Evolutionary conservation across 257 asterid species (phyloP).

Genomic region (Nicotiana paniculata): DNA sequence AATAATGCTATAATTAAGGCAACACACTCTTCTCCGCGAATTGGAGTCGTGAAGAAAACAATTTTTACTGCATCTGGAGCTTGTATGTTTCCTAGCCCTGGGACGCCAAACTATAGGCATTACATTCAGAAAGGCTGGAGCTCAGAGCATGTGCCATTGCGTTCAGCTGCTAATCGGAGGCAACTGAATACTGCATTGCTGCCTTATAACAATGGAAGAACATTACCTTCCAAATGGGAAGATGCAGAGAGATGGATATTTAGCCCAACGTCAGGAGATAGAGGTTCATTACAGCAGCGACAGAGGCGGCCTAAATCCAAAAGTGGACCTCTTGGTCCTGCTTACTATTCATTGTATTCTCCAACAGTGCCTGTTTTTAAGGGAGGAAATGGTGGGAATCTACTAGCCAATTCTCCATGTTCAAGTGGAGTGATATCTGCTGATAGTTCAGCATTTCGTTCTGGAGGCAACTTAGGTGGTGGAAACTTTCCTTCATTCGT

Average conservation of each 20-base stretch:
- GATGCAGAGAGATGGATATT: conserved; percentile 23
- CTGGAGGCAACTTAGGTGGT: conserved; percentile 16
- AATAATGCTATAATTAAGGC: conserved; percentile 41
- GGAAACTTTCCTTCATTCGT: conserved; percentile 13
- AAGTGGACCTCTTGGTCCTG: conserved; percentile 17
- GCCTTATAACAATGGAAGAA: conserved; percentile 12
- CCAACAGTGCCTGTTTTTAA: conserved; percentile 26
- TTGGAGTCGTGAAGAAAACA: conserved; percentile 1
- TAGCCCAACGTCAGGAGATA: conserved; percentile 11
- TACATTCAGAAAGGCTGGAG: conserved; percentile 15
- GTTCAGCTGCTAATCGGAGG: conserved; percentile 8
- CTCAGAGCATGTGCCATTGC: conserved; percentile 18
- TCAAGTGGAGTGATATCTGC: conserved; percentile 44
- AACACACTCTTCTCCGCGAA: conserved; percentile 22
- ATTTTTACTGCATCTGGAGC: not conserved
- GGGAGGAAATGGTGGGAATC: conserved; percentile 25
- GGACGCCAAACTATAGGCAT: conserved; percentile 12
- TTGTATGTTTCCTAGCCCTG: conserved; percentile 10
- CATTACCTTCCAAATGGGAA: conserved; percentile 22
- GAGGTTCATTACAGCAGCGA: conserved; percentile 4
- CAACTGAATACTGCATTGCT: conserved; percentile 8
- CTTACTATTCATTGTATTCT: conserved; percentile 18
- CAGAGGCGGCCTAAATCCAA: conserved; percentile 19
- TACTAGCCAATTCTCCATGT: conserved; percentile 38
- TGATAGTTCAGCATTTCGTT: conserved; percentile 27